Conservation (phyloP, 495 filamentous ascomycete genomes). For the Podospora pseudoanserina region DNA sequence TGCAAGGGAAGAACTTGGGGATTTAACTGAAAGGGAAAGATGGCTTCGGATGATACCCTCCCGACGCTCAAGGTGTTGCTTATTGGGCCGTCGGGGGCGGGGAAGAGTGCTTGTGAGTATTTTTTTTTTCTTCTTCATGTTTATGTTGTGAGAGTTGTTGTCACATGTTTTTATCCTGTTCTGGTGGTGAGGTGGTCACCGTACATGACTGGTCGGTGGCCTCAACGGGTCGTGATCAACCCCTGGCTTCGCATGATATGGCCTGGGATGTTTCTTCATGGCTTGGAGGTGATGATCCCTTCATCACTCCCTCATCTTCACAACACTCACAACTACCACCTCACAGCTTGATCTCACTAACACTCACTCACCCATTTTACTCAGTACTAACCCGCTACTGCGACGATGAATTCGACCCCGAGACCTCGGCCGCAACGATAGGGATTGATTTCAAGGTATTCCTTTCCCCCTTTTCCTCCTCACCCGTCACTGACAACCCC, state of each 20-base stretch:
- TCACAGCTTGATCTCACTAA: not conserved
- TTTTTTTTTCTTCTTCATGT: not conserved
- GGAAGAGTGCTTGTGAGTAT: constrained; percentile 52
- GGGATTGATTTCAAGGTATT: constrained; percentile 59
- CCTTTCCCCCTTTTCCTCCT: not conserved
- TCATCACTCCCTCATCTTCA: not conserved
- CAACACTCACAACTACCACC: not conserved
- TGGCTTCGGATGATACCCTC: constrained; percentile 48
- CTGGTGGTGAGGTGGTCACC: no score
- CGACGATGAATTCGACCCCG: constrained; percentile 59
- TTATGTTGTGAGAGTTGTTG: not conserved
- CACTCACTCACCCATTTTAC: not conserved
- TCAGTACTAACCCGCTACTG: constrained; percentile 41
- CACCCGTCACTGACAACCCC: no score
- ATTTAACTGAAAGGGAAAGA: constrained; percentile 10
- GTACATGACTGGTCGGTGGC: no score
- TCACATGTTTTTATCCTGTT: not conserved
- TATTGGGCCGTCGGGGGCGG: constrained; percentile 52
- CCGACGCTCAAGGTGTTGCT: constrained; percentile 52
- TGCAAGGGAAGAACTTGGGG: not conserved
- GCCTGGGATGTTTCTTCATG: not conserved
- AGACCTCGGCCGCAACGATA: constrained; percentile 55
- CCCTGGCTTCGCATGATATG: no score
- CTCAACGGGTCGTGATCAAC: no score
- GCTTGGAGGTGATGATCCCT: not conserved